These are phyloP conservation scores for Wallacemonas sp. DNA, from an alignment of 208 protist species.

Conservation along the genomic window DNA sequence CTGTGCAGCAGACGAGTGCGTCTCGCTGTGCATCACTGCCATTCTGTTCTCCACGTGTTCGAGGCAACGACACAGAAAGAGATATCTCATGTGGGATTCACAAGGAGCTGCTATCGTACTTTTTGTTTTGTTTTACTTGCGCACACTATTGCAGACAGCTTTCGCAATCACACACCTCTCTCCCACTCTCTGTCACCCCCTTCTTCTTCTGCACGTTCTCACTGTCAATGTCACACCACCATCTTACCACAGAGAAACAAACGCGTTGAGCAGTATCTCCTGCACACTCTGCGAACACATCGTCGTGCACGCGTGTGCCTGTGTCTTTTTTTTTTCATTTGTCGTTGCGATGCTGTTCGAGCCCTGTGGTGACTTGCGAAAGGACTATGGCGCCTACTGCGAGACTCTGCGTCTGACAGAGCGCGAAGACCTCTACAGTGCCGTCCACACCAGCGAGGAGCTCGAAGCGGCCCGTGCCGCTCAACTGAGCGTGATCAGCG, in stretches of 20 bases:
- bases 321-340: constrained; percentile 14
- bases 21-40: too few species aligned
- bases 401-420: constrained; percentile 77
- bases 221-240: not conserved
- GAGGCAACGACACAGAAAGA: too few species aligned
- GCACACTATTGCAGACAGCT: not conserved
- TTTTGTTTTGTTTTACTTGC: not conserved
- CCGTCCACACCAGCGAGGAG: constrained; percentile 46
- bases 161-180: not conserved
- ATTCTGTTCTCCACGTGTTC: too few species aligned
- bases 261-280: not conserved
- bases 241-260: not conserved
- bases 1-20: too few species aligned
- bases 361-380: constrained; percentile 78
- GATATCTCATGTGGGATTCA: too few species aligned
- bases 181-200: constrained; percentile 1
- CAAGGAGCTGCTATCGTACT: too few species aligned
- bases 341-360: constrained; percentile 77
- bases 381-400: constrained; percentile 90
- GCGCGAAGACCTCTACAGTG: constrained; percentile 81
- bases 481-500: not conserved
- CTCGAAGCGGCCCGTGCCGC: not conserved
- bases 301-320: not conserved
- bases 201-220: constrained; percentile 22
- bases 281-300: not conserved